Evolutionary conservation across 768 basidiomycete genomes (phyloP).

Genomic region (Amanita phalloides): DNA sequence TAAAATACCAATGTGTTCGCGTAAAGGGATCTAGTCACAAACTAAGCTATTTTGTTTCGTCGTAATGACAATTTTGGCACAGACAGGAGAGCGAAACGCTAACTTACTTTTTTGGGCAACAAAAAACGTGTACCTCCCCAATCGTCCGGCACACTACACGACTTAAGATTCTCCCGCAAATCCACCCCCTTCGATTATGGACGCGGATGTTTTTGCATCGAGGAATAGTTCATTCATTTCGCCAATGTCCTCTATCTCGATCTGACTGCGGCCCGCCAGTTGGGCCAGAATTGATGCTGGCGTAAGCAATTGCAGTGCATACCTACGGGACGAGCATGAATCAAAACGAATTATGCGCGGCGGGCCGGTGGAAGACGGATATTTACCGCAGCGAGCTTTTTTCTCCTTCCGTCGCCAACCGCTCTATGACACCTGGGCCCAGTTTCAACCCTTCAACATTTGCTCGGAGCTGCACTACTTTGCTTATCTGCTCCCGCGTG

Average conservation of each 20-base stretch:
- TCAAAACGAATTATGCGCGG: slow-evolving; percentile 5
- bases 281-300: slow-evolving; percentile 84
- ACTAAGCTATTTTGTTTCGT: not conserved
- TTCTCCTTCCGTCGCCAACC: slow-evolving; percentile 73
- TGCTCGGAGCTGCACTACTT: slow-evolving; percentile 79
- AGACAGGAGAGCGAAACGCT: not conserved
- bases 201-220: slow-evolving; percentile 80
- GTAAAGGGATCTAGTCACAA: not conserved
- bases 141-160: not conserved
- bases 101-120: not conserved
- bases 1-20: not conserved
- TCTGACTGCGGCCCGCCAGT: slow-evolving; percentile 68
- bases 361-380: not conserved
- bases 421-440: slow-evolving; percentile 66
- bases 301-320: slow-evolving; percentile 83
- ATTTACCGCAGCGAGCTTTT: slow-evolving; percentile 68
- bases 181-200: slow-evolving; percentile 34
- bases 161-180: slow-evolving; percentile 15
- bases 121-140: not conserved
- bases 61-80: not conserved
- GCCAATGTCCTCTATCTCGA: slow-evolving; percentile 78
- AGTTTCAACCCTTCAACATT: slow-evolving; percentile 79
- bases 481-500: slow-evolving; percentile 71
- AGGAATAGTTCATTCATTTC: slow-evolving; percentile 95
- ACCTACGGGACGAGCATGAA: slow-evolving; percentile 33